Percentiles rank a stretch among this genome's conserved stretches.
Conservation (phyloP, 1,284 basidiomycete genomes). For the Trichosporon asahii region DNA sequence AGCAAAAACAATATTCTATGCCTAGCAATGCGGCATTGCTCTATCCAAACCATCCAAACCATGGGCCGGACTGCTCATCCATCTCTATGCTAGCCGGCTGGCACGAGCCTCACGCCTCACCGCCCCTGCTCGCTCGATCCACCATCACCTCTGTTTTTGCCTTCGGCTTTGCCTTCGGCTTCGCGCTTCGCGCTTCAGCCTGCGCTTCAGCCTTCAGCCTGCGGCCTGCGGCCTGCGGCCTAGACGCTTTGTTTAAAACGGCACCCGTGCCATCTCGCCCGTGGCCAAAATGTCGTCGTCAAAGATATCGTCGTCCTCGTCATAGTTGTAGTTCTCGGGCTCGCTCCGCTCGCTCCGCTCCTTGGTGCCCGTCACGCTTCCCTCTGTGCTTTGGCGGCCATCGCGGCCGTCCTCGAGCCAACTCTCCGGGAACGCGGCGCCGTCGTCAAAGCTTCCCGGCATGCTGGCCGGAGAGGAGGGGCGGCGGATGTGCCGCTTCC, state of each 20-base stretch:
- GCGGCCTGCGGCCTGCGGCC: too few relatives aligned
- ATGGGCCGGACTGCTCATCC: too few relatives aligned
- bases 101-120: too few relatives aligned
- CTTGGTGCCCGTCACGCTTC: slow-evolving; percentile 21
- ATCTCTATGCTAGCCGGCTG: too few relatives aligned
- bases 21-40: too few relatives aligned
- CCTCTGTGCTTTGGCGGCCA: slow-evolving; percentile 25
- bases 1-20: too few relatives aligned
- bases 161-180: too few relatives aligned
- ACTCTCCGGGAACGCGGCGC: slow-evolving; percentile 31
- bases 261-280: slow-evolving; percentile 79
- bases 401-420: slow-evolving; percentile 23
- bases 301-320: slow-evolving; percentile 53
- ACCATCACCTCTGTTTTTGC: too few relatives aligned
- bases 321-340: slow-evolving; percentile 15
- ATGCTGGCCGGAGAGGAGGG: slow-evolving; percentile 62
- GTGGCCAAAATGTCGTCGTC: slow-evolving; percentile 76
- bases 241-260: slow-evolving; percentile 61
- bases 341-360: background rate
- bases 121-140: too few relatives aligned
- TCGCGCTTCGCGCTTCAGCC: too few relatives aligned
- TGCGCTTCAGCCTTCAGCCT: too few relatives aligned
- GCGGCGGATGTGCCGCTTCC: slow-evolving; percentile 61
- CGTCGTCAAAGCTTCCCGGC: slow-evolving; percentile 67
- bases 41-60: too few relatives aligned